phyloP scores from a whole-genome alignment of 179 eudicot genomes.

The Silene vulgaris region DNA sequence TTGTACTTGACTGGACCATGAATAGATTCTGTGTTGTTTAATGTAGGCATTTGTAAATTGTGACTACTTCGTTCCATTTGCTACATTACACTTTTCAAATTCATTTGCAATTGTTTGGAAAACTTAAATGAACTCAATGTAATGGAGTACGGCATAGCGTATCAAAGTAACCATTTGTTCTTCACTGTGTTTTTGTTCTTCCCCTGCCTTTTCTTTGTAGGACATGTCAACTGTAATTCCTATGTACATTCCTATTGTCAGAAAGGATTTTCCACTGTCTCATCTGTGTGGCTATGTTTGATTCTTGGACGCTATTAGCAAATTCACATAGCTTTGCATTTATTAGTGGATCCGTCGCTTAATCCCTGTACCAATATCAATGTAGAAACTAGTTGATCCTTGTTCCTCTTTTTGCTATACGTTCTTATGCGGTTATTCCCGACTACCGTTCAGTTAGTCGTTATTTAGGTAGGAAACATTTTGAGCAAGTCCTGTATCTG shows the following conservation, averaged over 20 bases:
- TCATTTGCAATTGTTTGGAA: not conserved
- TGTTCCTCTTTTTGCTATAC: not conserved
- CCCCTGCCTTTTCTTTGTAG: not conserved
- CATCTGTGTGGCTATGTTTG: not conserved
- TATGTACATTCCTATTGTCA: not conserved
- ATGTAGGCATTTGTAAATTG: not conserved
- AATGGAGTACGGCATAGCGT: not conserved
- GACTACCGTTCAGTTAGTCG: not conserved
- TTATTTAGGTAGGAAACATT: not conserved
- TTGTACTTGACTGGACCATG: not conserved
- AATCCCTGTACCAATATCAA: not conserved
- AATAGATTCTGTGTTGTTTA: not conserved
- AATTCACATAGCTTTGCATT: not conserved
- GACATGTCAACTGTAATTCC: not conserved
- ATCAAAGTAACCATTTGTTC: not conserved
- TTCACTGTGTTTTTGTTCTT: not conserved
- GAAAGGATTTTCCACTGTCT: not conserved
- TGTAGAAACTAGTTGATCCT: slow-evolving; percentile 1
- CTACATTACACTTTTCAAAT: not conserved
- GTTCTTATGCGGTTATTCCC: slow-evolving; percentile 4
- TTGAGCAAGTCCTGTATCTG: not conserved
- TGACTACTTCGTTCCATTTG: not conserved
- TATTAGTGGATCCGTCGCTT: not conserved
- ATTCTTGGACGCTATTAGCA: not conserved
- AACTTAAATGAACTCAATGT: not conserved